Evolutionary conservation across 768 basidiomycete genomes (phyloP).

Genomic region (Nevesoporus exiguus): DNA sequence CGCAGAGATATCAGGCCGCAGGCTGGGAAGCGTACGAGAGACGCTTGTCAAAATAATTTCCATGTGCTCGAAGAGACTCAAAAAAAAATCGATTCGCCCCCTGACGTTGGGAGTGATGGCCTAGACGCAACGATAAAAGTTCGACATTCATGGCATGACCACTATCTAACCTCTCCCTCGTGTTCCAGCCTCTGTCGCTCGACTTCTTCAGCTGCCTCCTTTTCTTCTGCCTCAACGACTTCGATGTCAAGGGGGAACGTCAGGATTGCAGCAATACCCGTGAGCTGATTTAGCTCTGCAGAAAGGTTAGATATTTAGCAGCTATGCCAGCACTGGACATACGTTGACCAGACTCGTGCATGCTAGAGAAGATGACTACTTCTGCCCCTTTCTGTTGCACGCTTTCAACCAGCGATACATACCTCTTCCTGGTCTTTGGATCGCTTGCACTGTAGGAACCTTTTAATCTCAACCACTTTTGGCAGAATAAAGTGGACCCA

Average conservation of each 20-base stretch:
- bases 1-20: slow-evolving; percentile 77
- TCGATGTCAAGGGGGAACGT: slow-evolving; percentile 96
- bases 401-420: slow-evolving; percentile 83
- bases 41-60: slow-evolving; percentile 33
- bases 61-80: not conserved
- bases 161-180: slow-evolving; percentile 6
- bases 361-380: slow-evolving; percentile 95
- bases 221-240: slow-evolving; percentile 90
- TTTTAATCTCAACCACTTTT: not conserved
- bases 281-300: slow-evolving; percentile 91
- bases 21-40: slow-evolving; percentile 91
- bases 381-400: slow-evolving; percentile 89
- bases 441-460: slow-evolving; percentile 64
- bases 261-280: slow-evolving; percentile 92
- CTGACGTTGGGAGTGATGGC: not conserved
- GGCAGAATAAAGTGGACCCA: slow-evolving; percentile 15
- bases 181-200: slow-evolving; percentile 15
- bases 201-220: slow-evolving; percentile 56
- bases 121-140: not conserved
- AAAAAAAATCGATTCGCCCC: slow-evolving; percentile 3
- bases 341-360: slow-evolving; percentile 99
- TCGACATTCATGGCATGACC: not conserved
- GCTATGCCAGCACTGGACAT: slow-evolving; percentile 29
- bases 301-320: not conserved
- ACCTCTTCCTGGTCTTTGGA: slow-evolving; percentile 71